Percentiles rank a stretch among this genome's conserved stretches.
phyloP scores from a whole-genome alignment of 2,329 filamentous ascomycete genomes.

The Aspergillus ustus region DNA sequence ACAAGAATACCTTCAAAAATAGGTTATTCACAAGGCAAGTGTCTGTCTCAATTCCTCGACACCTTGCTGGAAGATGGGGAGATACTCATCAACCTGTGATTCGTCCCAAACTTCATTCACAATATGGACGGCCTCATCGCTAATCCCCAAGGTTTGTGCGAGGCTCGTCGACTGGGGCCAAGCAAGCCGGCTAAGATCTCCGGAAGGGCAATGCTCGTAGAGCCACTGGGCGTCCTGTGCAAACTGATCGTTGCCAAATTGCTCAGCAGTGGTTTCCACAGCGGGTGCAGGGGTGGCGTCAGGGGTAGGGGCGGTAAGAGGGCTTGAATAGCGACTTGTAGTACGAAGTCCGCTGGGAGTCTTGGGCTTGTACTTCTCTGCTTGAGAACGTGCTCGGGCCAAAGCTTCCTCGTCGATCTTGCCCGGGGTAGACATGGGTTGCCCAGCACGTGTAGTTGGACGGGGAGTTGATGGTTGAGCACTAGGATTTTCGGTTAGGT shows the following conservation, averaged over 20 bases:
- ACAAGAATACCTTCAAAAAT: background rate
- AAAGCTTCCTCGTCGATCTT: conserved; percentile 35
- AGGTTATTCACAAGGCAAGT: conserved; percentile 11
- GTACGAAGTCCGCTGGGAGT: conserved; percentile 48
- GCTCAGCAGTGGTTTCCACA: conserved; percentile 7
- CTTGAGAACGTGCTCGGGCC: conserved; percentile 42
- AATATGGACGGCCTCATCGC: conserved; percentile 18
- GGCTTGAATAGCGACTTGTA: conserved; percentile 34
- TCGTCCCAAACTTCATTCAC: conserved; percentile 24
- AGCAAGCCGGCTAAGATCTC: conserved; percentile 27
- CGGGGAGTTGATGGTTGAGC: conserved; percentile 19
- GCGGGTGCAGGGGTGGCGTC: conserved; percentile 15
- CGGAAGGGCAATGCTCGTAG: conserved; percentile 31
- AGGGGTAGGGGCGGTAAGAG: conserved; percentile 23
- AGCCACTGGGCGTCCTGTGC: conserved; percentile 34
- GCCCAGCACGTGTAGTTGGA: conserved; percentile 19
- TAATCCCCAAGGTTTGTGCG: conserved; percentile 23
- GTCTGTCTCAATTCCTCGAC: conserved; percentile 25
- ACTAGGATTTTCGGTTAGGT: conserved; percentile 15
- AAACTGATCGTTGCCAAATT: conserved; percentile 31
- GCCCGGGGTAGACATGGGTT: conserved; percentile 26
- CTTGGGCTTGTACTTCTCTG: conserved; percentile 50
- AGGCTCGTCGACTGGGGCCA: conserved; percentile 28
- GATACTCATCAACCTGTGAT: conserved; percentile 21
- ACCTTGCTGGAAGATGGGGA: conserved; percentile 20